Base-by-base conservation (phyloP, 345 rosid genomes). In the Physaria fendleri region DNA sequence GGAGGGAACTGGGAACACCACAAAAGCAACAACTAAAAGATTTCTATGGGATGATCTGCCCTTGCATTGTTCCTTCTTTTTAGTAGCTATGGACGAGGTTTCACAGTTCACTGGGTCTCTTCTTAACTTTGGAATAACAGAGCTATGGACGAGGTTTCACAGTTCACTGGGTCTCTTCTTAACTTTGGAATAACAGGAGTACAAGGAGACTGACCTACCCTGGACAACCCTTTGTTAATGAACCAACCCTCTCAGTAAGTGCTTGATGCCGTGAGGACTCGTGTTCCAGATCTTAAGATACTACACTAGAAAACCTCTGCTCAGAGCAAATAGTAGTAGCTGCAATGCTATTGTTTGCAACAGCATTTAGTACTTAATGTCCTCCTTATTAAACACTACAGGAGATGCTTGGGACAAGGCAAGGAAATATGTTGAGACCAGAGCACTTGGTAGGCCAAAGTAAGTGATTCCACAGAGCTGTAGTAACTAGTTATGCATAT, bases 321-420 rank as follows among this genome's bases (percentile, higher is more conserved):
- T 93, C 18, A 97, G 97, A 65, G 95, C 95, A 30, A 89, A 89
- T n/a, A 82, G 97, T 87, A 33, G 99, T 86, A 72, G 97, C 97
- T 70, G 41, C 98, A n/a, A 56, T 89, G 81, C 77, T 87, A 66
- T 86, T 93, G 95, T 93, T 93, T 62, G 99, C 91, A 41, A 93
- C 99, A 2, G 97, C 89, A n/a, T 77, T 88, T 62, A 95, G 99
- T 59, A 93, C 66, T 92, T 93, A 27, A 93, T 93, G 99, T 97
- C 99, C 24, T 95, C 87, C 43, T 93, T 93, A 81, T 80, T 93
- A 14, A 93, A 93, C 74, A 93, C 99, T 28, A 81, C 99, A 1
- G 99, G 99, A 17, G 99, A 97, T 64, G 99, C 99, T 25, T 89
- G 99, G 99, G 99, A 89, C 77, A 89, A 93, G 63, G 97, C 97